Evolutionary conservation across 1,284 basidiomycete genomes (phyloP), one percentile per base, ranked within the genome.

Genomic region (Heterobasidion annosum): DNA sequence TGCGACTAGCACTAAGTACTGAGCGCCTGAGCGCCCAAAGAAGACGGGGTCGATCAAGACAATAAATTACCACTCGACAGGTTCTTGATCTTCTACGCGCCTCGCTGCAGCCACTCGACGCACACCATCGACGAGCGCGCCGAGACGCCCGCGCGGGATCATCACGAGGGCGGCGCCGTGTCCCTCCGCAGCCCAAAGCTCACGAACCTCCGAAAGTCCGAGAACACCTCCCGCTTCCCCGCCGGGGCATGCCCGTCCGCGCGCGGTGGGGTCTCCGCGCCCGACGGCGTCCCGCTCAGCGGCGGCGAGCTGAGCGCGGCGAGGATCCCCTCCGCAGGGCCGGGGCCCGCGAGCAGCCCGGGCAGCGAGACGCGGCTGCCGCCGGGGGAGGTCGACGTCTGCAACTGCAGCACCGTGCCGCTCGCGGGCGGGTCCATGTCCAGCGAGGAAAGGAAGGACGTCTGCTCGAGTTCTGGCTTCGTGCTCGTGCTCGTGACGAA

Each of bases 401-500:
- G 56, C n/a, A 74, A 70, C 50, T 71, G 70, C 15, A 70, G n/a
- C 25, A 18, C 10, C 16, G 45, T 18, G 10, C 25, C 69, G 37
- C 69, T 73, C 35, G 66, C 64, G 0, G 76, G 67, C 1, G 91
- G 90, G 64, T 98, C 93, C 95, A 98, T 98, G 67, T 98, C 95
- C 40, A 98, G 78, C 0, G 85, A 81, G 0, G 92, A 89, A 48
- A 96, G 80, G 77, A 98, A 98, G 0, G 93, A 97, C 0, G 89
- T 87, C 66, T 82, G 86, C 57, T 89, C 79, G 15, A 98, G 77
- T 50, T 97, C 91, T 34, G 81, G 79, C 64, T 91, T 90, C 3
- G 90, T 91, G 58, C 91, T 93, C 16, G 93, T 96, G 54, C 92
- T 86, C 2, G 89, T 87, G 43, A 98, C 75, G 73, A 98, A 98